These are phyloP conservation scores for Saturnispora diversa DNA, from an alignment of 805 yeast species.

Conservation along the genomic window DNA sequence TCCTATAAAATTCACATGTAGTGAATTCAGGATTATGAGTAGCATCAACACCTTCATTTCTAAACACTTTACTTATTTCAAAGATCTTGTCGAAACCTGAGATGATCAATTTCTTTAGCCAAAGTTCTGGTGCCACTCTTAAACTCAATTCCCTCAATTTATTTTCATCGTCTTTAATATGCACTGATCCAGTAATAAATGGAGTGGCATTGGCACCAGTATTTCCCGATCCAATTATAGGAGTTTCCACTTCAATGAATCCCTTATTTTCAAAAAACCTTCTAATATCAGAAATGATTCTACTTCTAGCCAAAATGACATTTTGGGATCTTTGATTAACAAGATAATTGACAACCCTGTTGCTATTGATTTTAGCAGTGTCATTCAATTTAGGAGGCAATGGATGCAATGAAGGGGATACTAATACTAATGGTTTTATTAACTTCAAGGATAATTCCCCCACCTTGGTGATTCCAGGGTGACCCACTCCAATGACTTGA, in stretches of 20 bases:
- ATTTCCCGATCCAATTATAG: conserved; percentile 56
- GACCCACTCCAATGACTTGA: conserved; percentile 54
- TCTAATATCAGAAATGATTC: conserved; percentile 49
- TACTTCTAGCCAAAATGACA: conserved; percentile 42
- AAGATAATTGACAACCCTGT: conserved; percentile 68
- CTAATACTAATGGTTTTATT: conserved; percentile 38
- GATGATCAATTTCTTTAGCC: conserved; percentile 79
- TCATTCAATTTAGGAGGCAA: conserved; percentile 59
- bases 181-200: conserved; percentile 45
- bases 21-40: conserved; percentile 95
- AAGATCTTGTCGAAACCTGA: conserved; percentile 81
- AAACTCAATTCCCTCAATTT: conserved; percentile 39
- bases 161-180: conserved; percentile 25
- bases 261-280: conserved; percentile 43
- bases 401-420: conserved; percentile 63
- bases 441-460: conserved; percentile 73
- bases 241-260: conserved; percentile 85
- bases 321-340: conserved; percentile 46
- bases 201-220: conserved; percentile 95
- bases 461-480: conserved; percentile 64
- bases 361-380: conserved; percentile 47
- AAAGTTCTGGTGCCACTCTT: conserved; percentile 91
- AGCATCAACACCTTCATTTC: conserved; percentile 89
- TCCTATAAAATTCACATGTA: conserved; percentile 79
- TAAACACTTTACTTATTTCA: conserved; percentile 77